phyloP scores from a whole-genome alignment of 352 stramenopile genomes.

The Pythium plurisporium region DNA sequence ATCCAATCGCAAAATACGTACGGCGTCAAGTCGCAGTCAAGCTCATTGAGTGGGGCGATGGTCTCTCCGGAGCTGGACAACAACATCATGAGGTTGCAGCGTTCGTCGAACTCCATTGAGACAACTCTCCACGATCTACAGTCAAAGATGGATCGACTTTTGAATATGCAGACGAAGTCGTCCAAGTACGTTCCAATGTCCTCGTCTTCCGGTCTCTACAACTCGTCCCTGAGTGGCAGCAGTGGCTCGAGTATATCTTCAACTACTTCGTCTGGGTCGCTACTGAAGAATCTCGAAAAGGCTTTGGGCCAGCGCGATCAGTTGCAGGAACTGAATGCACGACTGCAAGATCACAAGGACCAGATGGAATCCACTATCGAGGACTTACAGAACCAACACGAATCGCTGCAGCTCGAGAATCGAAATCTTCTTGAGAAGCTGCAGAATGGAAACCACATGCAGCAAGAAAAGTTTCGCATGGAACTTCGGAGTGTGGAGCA shows the following conservation, averaged over 20 bases:
- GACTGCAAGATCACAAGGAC: slow-evolving; percentile 42
- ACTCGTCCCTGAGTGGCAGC: slow-evolving; percentile 28
- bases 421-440: slow-evolving; percentile 61
- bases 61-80: slow-evolving; percentile 46
- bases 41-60: slow-evolving; percentile 1
- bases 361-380: slow-evolving; percentile 58
- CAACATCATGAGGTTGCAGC: slow-evolving; percentile 60
- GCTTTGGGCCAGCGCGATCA: slow-evolving; percentile 63
- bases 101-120: slow-evolving; percentile 76
- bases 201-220: slow-evolving; percentile 26
- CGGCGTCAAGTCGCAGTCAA: slow-evolving; percentile 10
- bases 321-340: slow-evolving; percentile 46
- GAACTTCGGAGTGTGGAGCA: slow-evolving; percentile 59
- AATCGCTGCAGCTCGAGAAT: slow-evolving; percentile 66
- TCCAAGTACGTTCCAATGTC: slow-evolving; percentile 34
- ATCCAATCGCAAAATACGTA: slow-evolving; percentile 28
- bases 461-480: slow-evolving; percentile 69
- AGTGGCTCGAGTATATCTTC: background rate
- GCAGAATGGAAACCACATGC: slow-evolving; percentile 57
- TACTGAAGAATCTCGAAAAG: slow-evolving; percentile 78
- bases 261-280: slow-evolving; percentile 22
- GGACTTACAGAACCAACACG: slow-evolving; percentile 50
- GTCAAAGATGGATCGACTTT: slow-evolving; percentile 73
- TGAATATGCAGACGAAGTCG: slow-evolving; percentile 53
- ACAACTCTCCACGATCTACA: slow-evolving; percentile 67